These are phyloP conservation scores for Jimgerdemannia flammicorona DNA, from an alignment of 192 early-diverging fungal genomes.

Conservation along the genomic window DNA sequence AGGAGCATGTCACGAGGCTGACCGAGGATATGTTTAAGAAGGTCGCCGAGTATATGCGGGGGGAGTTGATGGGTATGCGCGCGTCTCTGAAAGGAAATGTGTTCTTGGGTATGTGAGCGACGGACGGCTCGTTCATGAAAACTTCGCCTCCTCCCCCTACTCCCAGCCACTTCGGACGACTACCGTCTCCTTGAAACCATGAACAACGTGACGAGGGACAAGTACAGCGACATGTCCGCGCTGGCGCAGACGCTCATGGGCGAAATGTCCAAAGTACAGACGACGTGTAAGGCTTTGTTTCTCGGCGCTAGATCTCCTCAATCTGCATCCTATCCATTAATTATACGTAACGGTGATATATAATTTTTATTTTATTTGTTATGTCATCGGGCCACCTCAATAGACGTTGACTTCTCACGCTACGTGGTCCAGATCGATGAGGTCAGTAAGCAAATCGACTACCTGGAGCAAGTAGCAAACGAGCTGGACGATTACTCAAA, in stretches of 20 bases:
- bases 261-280: slow-evolving; percentile 33
- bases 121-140: no score
- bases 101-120: neutral
- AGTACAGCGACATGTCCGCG: slow-evolving; percentile 28
- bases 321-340: no score
- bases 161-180: slow-evolving; percentile 19
- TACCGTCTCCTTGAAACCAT: slow-evolving; percentile 31
- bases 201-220: slow-evolving; percentile 29
- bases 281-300: slow-evolving; percentile 21
- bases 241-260: slow-evolving; percentile 31
- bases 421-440: slow-evolving; percentile 29
- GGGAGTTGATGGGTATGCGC: slow-evolving; percentile 23
- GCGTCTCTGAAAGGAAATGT: neutral
- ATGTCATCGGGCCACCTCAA: no score
- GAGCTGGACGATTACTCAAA: slow-evolving; percentile 29
- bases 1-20: slow-evolving; percentile 27
- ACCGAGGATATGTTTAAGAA: slow-evolving; percentile 26
- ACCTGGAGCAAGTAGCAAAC: slow-evolving; percentile 28
- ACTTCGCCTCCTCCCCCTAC: no score
- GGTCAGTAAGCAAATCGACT: slow-evolving; percentile 18
- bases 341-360: no score
- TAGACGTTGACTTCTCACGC: slow-evolving; percentile 25
- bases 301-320: no score
- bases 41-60: slow-evolving; percentile 24
- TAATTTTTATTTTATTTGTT: no score